A percentile compares a stretch with the other conserved stretches of the same genome.
Conservation (phyloP, 495 filamentous ascomycete species). For the Parathielavia appendiculata region DNA sequence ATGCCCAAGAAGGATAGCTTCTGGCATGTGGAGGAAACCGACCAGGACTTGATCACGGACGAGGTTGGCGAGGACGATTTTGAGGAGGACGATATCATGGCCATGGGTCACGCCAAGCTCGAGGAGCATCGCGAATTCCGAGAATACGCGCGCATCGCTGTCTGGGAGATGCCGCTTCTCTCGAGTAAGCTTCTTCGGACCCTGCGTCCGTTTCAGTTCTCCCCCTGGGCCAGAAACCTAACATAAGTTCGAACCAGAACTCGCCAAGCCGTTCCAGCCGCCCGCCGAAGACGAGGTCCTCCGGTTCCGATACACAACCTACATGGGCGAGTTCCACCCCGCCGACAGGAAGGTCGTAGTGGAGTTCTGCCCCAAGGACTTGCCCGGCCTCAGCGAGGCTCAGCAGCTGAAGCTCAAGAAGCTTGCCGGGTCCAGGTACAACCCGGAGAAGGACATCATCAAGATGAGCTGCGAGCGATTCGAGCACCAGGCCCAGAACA, state of each 20-base stretch:
- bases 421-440: conserved; percentile 81
- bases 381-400: conserved; percentile 51
- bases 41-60: conserved; percentile 37
- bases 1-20: conserved; percentile 25
- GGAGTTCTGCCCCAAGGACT: conserved; percentile 70
- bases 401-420: conserved; percentile 83
- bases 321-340: conserved; percentile 90
- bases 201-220: background rate
- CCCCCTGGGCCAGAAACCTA: conserved; percentile 2
- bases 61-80: conserved; percentile 41
- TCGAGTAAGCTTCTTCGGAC: conserved; percentile 56
- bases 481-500: conserved; percentile 86
- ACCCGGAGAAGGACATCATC: conserved; percentile 76
- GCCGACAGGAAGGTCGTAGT: conserved; percentile 90
- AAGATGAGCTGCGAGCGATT: conserved; percentile 91
- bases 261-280: conserved; percentile 74
- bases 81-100: conserved; percentile 74
- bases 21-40: conserved; percentile 42
- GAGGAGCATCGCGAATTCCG: conserved; percentile 85
- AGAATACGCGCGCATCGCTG: conserved; percentile 78
- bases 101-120: conserved; percentile 75
- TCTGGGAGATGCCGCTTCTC: conserved; percentile 95
- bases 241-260: conserved; percentile 45
- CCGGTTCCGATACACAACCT: conserved; percentile 94
- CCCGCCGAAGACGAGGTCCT: conserved; percentile 62